Percentiles rank a stretch among this genome's conserved stretches.
phyloP scores from a whole-genome alignment of 805 yeast species.

The Spencermartinsiella europaea region DNA sequence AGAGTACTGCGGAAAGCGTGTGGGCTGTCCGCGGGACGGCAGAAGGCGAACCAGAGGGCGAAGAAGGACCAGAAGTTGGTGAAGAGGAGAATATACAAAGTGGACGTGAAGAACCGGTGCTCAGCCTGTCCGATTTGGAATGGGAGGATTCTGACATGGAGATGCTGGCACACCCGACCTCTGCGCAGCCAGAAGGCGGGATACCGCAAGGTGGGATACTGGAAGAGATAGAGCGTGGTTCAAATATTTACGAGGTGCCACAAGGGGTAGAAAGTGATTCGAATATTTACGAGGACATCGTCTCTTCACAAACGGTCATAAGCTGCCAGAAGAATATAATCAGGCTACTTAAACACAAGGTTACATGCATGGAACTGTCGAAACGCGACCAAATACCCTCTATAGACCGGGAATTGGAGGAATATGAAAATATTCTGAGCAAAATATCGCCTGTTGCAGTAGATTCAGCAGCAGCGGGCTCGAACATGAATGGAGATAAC shows the following conservation, averaged over 20 bases:
- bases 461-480: neutral
- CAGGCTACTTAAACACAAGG: neutral
- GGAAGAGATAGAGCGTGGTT: too few relatives aligned
- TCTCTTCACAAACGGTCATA: neutral
- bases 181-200: too few relatives aligned
- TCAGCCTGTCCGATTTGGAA: neutral
- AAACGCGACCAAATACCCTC: neutral
- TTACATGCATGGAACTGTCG: neutral
- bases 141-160: neutral
- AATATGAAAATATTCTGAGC: neutral
- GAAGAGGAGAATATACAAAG: too few relatives aligned
- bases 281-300: too few relatives aligned
- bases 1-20: too few relatives aligned
- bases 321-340: slow-evolving; percentile 2
- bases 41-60: too few relatives aligned
- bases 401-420: neutral
- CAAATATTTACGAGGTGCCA: too few relatives aligned
- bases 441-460: neutral
- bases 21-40: too few relatives aligned
- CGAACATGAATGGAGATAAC: neutral
- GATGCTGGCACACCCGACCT: neutral
- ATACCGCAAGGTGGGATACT: too few relatives aligned
- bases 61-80: too few relatives aligned
- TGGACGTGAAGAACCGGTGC: too few relatives aligned
- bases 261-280: too few relatives aligned